These are phyloP conservation scores for Clarireedia hainanense DNA, from an alignment of 2,329 filamentous ascomycete genomes.

Conservation along the genomic window DNA sequence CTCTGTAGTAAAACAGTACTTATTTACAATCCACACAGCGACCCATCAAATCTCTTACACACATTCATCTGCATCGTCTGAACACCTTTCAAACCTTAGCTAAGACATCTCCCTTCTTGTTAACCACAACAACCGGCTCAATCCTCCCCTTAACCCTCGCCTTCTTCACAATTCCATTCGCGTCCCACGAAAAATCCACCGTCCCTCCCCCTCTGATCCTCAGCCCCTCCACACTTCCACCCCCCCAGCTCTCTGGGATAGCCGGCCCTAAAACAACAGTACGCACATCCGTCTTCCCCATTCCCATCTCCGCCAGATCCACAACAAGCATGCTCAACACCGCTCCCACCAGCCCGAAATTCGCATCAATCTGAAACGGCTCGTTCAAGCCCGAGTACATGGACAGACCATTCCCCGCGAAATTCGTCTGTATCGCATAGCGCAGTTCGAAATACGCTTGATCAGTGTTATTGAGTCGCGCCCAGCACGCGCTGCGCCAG, in stretches of 20 bases:
- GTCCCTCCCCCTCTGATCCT: constrained; percentile 36
- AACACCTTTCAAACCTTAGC: not conserved
- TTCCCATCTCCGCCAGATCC: constrained; percentile 34
- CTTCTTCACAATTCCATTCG: not conserved
- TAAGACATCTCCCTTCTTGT: not conserved
- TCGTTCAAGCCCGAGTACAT: constrained; percentile 40
- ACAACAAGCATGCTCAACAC: constrained; percentile 44
- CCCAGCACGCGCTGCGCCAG: constrained; percentile 50
- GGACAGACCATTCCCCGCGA: constrained; percentile 41
- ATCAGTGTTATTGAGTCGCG: constrained; percentile 42
- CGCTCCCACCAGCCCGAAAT: constrained; percentile 44
- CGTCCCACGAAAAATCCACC: constrained; percentile 39
- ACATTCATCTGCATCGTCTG: too few relatives aligned
- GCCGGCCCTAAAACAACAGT: constrained; percentile 39
- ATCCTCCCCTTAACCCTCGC: not conserved
- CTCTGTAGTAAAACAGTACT: not conserved
- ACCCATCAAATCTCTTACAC: not conserved
- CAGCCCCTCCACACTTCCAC: constrained; percentile 37
- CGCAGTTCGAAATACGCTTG: constrained; percentile 40
- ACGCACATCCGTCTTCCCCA: constrained; percentile 14
- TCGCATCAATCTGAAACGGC: constrained; percentile 53
- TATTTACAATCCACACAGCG: not conserved
- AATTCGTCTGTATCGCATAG: constrained; percentile 42
- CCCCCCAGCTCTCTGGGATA: constrained; percentile 37
- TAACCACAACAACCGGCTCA: not conserved